Evolutionary conservation across 2,329 filamentous ascomycete genomes (phyloP).

Genomic region (Penicillium hordei): DNA sequence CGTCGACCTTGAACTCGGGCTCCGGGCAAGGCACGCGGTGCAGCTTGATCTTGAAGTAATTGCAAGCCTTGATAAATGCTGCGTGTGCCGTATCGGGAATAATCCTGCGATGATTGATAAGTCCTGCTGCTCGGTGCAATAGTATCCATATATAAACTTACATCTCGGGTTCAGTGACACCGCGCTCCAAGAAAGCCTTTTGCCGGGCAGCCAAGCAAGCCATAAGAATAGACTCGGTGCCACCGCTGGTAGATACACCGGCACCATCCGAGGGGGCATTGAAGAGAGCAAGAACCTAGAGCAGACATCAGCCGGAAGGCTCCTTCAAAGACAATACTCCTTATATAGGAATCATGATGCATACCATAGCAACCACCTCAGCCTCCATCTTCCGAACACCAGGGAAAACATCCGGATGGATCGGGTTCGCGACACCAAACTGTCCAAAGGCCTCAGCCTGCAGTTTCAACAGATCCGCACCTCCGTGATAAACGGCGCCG

Average conservation of each 20-base stretch:
- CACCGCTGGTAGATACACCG: constrained; percentile 87
- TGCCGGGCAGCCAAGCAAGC: constrained; percentile 87
- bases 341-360: constrained; percentile 1
- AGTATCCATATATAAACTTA: constrained; percentile 44
- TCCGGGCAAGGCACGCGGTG: constrained; percentile 85
- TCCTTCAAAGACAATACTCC: not conserved
- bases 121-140: not conserved
- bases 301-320: constrained; percentile 3
- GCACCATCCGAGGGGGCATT: constrained; percentile 82
- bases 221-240: constrained; percentile 96
- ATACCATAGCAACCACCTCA: constrained; percentile 92
- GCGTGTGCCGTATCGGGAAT: constrained; percentile 92
- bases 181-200: constrained; percentile 80
- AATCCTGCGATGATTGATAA: constrained; percentile 60
- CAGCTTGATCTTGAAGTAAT: constrained; percentile 96
- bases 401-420: constrained; percentile 97
- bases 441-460: constrained; percentile 91
- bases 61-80: constrained; percentile 89
- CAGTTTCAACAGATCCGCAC: constrained; percentile 73
- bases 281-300: constrained; percentile 70
- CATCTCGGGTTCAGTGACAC: constrained; percentile 94
- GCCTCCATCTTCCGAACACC: constrained; percentile 99
- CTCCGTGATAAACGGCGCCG: constrained; percentile 94
- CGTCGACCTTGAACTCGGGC: constrained; percentile 79
- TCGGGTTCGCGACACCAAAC: constrained; percentile 94